These are phyloP conservation scores for Lasiodiplodia hormozganensis DNA, from an alignment of 2,329 filamentous ascomycete species.

Conservation along the genomic window DNA sequence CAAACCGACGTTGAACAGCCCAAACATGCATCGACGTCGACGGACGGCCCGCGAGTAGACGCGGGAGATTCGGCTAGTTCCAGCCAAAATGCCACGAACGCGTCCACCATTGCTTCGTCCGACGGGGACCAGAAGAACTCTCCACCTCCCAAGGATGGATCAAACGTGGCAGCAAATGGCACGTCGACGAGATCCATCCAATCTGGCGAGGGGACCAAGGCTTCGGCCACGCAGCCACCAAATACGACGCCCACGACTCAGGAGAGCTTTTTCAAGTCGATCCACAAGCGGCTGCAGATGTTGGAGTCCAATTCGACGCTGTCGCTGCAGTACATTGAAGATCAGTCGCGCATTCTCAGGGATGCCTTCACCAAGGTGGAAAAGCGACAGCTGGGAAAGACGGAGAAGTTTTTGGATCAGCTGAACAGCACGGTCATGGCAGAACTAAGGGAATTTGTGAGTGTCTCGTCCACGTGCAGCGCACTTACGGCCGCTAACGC, in stretches of 20 bases:
- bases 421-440: slow-evolving; percentile 87
- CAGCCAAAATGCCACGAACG: slow-evolving; percentile 7
- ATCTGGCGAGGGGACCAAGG: slow-evolving; percentile 15
- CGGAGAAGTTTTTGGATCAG: slow-evolving; percentile 78
- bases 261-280: slow-evolving; percentile 96
- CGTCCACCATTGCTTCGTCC: background rate
- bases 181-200: slow-evolving; percentile 31
- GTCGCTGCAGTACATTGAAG: slow-evolving; percentile 94
- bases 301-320: slow-evolving; percentile 92
- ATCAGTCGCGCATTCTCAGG: slow-evolving; percentile 88
- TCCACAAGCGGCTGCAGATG: slow-evolving; percentile 89
- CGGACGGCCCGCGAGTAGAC: slow-evolving; percentile 3
- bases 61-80: slow-evolving; percentile 1
- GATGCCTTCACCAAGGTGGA: slow-evolving; percentile 88
- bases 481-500: background rate
- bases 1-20: slow-evolving; percentile 23
- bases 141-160: slow-evolving; percentile 31
- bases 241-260: slow-evolving; percentile 81
- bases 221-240: slow-evolving; percentile 31
- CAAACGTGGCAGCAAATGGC: slow-evolving; percentile 30
- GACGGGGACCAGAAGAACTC: slow-evolving; percentile 26
- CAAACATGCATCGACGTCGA: slow-evolving; percentile 14
- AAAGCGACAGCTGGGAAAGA: slow-evolving; percentile 84
- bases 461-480: slow-evolving; percentile 5
- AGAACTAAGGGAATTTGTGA: slow-evolving; percentile 68